phyloP scores from a whole-genome alignment of 225 moss, liverwort and hornwort genomes.

The Thuidium tamariscinum region DNA sequence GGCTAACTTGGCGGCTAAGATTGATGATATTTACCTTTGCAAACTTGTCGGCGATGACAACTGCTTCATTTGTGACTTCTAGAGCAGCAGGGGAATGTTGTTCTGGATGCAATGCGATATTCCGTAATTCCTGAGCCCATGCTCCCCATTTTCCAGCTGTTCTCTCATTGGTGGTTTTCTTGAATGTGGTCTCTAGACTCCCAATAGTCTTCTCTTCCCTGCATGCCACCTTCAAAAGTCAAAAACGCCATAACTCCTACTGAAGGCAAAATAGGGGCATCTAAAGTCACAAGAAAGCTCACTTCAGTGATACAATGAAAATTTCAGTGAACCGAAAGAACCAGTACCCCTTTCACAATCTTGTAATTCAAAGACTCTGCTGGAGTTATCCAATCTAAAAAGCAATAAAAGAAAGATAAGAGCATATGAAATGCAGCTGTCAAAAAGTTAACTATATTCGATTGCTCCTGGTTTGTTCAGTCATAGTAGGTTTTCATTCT shows the following conservation, averaged over 20 bases:
- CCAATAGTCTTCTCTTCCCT: constrained; percentile 2
- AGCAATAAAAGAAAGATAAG: neutral
- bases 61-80: constrained; percentile 60
- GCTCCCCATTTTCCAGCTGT: constrained; percentile 39
- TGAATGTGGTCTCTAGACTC: neutral
- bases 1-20: neutral
- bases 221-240: neutral
- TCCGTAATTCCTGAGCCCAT: constrained; percentile 67
- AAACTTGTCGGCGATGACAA: constrained; percentile 57
- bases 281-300: neutral
- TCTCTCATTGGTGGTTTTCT: constrained; percentile 7
- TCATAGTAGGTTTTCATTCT: neutral
- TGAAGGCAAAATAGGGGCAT: neutral
- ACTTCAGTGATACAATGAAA: neutral
- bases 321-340: neutral
- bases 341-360: neutral
- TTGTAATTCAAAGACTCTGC: neutral
- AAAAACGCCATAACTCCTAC: neutral
- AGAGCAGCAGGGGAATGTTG: constrained; percentile 25
- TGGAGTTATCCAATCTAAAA: neutral
- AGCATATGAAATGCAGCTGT: neutral
- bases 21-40: constrained; percentile 49
- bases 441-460: neutral
- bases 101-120: constrained; percentile 62
- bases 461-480: no score